Evolutionary conservation across 257 asterid species (phyloP), one percentile per base, ranked within the genome.

Genomic region (Phtheirospermum japonicum): DNA sequence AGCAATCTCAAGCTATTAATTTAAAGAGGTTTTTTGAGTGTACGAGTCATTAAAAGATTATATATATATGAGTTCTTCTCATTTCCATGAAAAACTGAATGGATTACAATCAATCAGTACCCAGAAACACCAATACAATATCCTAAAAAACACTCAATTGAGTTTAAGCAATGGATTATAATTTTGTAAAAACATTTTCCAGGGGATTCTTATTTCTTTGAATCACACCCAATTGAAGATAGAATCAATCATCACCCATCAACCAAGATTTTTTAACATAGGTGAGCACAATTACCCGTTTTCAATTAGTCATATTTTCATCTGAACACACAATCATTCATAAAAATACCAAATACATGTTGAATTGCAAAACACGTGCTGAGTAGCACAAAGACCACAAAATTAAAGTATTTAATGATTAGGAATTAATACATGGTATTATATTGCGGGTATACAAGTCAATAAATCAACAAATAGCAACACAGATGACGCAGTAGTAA

Each of bases 211-310:
- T 19, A 39, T 18, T 51, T 34, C 7, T 37, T 23, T 23, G 28
- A 23, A 3, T 64, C 8, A 4, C 28, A n/a, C 43, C 32, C n/a
- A 61, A 55, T 33, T 31, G 16, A 36, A 12, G 39, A 49, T 7
- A 63, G 18, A 36, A 34, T 23, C 61, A 57, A 63, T 57, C 20
- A 57, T 49, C 32, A 57, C 57, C 5, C 57, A 57, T 49, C 32
- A 57, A 57, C 9, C 57, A 57, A 58, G 23, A 46, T 9, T 63
- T 40, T 9, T 9, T 9, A 37, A n/a, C 43, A 37, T 40, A 23
- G 28, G 28, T 23, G 28, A 23, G 28, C 2, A 23, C 28, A 23
- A 23, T 23, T 23, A 23, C 28, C 28, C 28, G 28, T 23, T 23
- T 23, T 23, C 28, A 23, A 23, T 23, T 23, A 23, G 3, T 23